A percentile compares a stretch with the other conserved stretches of the same genome.
Evolutionary conservation across 2,329 filamentous ascomycete genomes (phyloP).

Genomic region (Byssothecium circinans): DNA sequence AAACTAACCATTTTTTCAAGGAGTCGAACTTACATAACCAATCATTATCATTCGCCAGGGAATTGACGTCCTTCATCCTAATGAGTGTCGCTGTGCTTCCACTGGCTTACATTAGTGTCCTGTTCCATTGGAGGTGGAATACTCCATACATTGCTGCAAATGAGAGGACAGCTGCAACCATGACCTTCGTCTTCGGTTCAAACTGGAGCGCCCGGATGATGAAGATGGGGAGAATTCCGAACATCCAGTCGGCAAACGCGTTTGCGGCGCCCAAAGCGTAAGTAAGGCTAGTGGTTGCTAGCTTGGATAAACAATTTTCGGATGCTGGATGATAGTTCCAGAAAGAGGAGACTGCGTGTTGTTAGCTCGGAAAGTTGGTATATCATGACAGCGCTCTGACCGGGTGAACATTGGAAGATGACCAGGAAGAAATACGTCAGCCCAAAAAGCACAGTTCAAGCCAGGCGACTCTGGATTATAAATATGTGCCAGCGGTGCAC

Average conservation of each 20-base stretch:
- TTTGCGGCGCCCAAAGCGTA: slow-evolving; percentile 43
- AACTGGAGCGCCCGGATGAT: slow-evolving; percentile 57
- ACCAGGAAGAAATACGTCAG: slow-evolving; percentile 55
- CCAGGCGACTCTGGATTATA: slow-evolving; percentile 52
- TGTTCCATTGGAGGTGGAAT: background rate
- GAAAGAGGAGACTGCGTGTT: slow-evolving; percentile 47
- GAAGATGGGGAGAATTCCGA: slow-evolving; percentile 47
- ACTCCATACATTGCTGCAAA: slow-evolving; percentile 44
- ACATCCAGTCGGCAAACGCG: slow-evolving; percentile 36
- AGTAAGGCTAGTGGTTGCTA: slow-evolving; percentile 55
- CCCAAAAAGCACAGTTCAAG: slow-evolving; percentile 50
- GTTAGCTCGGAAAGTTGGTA: slow-evolving; percentile 10
- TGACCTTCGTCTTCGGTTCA: slow-evolving; percentile 53
- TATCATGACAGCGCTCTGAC: background rate
- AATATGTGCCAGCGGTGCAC: slow-evolving; percentile 49
- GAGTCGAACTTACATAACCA: slow-evolving; percentile 39
- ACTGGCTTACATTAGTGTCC: slow-evolving; percentile 9
- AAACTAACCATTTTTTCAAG: background rate
- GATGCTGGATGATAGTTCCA: slow-evolving; percentile 50
- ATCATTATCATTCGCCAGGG: slow-evolving; percentile 45
- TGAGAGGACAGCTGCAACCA: slow-evolving; percentile 56
- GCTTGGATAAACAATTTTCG: slow-evolving; percentile 46
- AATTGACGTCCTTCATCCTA: slow-evolving; percentile 48
- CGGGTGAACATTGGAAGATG: slow-evolving; percentile 56
- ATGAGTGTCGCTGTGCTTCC: slow-evolving; percentile 57